Base-by-base conservation (phyloP, 2,329 filamentous ascomycete species). In the Ceratocystis huliohia region DNA sequence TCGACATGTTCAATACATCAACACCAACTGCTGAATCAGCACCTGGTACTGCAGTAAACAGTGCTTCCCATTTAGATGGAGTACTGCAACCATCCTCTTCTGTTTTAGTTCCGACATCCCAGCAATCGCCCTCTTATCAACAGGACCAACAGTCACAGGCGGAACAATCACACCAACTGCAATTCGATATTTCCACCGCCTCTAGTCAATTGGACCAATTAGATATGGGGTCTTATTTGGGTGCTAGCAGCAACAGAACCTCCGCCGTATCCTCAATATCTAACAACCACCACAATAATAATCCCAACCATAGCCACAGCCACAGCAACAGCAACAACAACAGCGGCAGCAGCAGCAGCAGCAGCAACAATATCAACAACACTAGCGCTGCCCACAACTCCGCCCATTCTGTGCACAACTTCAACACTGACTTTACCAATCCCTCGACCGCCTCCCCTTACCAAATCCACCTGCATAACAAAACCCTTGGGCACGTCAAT, bases 381-480 rank as follows among this genome's bases (percentile, higher is more conserved):
- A 48, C 25, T 10, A 46, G 53, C 15, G 37, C 1, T 17, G 20
- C 56, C 10, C 50, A 65, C 28, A 65, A 7, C 45, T 22, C 59
- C 8, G 45, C 41, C 17, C 37, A 62, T 17, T 62, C 61, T 30
- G 48, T 15, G 20, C 61, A 63, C 41, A 63, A 63, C 17, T 64
- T 48, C 45, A 48, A n/a, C 62, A 53, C 22, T 25, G 28, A 13
- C 45, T 30, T 48, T 37, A 46, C 45, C 28, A 50, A 37, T 33
- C 22, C 56, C 56, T 59, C 56, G 15, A n/a, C 56, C 56, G 56
- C 56, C 56, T 37, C 28, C 56, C 56, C 56, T 30, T 59, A 59
- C 56, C 56, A 37, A 33, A 59, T 59, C 56, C 56, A 37, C 56
- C 25, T 37, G 56, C 56, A 37, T n/a, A 59, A 59, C 56, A 59